Percentiles rank a stretch among this genome's conserved stretches.
phyloP scores from a whole-genome alignment of 345 rosid genomes.

The Adansonia digitata region DNA sequence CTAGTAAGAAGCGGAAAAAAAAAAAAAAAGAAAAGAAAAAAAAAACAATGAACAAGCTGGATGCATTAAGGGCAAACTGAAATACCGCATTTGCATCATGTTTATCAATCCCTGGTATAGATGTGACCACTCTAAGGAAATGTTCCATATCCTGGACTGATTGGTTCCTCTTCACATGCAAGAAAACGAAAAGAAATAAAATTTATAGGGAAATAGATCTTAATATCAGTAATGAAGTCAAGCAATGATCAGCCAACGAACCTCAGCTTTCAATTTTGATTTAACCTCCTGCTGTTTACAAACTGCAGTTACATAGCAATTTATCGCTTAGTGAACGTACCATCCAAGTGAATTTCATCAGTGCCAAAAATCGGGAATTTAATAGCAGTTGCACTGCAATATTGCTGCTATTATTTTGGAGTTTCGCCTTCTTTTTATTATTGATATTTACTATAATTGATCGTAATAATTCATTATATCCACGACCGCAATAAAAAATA shows the following conservation, averaged over 20 bases:
- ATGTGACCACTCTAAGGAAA: conserved; percentile 59
- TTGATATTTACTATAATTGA: too few relatives aligned
- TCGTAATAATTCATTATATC: too few relatives aligned
- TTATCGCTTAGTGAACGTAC: neutral
- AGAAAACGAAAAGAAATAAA: conserved; percentile 4
- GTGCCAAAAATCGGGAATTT: too few relatives aligned
- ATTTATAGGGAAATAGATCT: neutral
- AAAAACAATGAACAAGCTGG: neutral
- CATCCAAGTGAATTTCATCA: neutral
- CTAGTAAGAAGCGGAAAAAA: too few relatives aligned
- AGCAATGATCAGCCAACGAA: conserved; percentile 24
- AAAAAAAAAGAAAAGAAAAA: neutral
- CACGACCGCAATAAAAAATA: too few relatives aligned
- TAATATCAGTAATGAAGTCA: neutral
- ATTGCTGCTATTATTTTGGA: too few relatives aligned
- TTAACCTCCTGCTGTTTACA: conserved; percentile 67
- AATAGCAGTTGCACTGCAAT: too few relatives aligned
- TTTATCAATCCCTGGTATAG: conserved; percentile 72
- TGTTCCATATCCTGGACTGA: conserved; percentile 51
- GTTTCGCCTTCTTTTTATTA: too few relatives aligned
- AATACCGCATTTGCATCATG: conserved; percentile 84
- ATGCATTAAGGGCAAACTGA: neutral
- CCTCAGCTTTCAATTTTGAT: conserved; percentile 78
- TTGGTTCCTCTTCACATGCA: conserved; percentile 55
- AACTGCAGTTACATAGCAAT: conserved; percentile 34